phyloP scores from a whole-genome alignment of 169 alveolate genomes.

The Cryptosporidium andersoni region DNA sequence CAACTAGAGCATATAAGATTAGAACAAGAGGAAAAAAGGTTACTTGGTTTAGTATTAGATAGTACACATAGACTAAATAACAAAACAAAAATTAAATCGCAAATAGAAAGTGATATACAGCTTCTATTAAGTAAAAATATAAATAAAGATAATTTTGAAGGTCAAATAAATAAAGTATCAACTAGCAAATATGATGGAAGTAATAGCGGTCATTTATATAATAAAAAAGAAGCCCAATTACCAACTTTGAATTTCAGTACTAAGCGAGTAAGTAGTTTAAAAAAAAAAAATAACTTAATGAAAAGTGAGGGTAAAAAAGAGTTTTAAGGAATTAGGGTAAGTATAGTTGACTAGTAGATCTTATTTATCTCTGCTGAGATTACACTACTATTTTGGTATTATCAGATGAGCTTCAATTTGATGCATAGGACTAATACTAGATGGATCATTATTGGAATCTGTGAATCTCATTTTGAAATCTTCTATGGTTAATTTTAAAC shows the following conservation, averaged over 20 bases:
- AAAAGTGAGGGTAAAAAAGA: neutral
- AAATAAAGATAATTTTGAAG: neutral
- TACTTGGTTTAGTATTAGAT: neutral
- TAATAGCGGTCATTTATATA: neutral
- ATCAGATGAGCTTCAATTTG: slow-evolving; percentile 44
- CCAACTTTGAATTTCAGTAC: neutral
- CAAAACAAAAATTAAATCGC: slow-evolving; percentile 1
- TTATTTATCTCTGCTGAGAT: too few relatives aligned
- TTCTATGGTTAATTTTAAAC: slow-evolving; percentile 72
- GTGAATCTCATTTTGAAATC: slow-evolving; percentile 70
- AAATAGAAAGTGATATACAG: slow-evolving; percentile 4
- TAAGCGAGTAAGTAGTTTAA: neutral
- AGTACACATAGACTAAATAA: neutral
- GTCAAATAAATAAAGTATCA: neutral
- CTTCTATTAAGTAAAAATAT: neutral
- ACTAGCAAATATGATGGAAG: neutral
- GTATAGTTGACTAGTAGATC: neutral
- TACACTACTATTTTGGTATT: neutral
- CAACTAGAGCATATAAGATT: neutral
- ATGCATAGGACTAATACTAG: neutral
- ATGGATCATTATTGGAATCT: neutral
- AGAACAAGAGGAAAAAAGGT: slow-evolving; percentile 11
- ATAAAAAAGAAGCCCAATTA: neutral
- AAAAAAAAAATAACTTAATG: neutral
- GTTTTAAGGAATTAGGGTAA: neutral